These are phyloP conservation scores for Cyamopsis tetragonoloba DNA, from an alignment of 306 rosid genomes.

Conservation along the genomic window DNA sequence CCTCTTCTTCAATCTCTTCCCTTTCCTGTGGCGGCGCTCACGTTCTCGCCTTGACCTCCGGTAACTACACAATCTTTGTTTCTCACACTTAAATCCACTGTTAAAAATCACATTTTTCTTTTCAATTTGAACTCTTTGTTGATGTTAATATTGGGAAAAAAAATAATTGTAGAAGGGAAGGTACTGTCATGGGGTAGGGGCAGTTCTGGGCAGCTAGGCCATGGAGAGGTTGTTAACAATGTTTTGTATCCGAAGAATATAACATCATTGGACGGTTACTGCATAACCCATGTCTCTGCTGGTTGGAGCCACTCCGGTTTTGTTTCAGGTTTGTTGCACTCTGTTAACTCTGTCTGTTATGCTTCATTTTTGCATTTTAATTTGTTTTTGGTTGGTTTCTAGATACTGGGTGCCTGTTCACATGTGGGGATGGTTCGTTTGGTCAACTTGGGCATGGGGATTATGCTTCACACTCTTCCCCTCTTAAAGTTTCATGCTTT, in stretches of 20 bases:
- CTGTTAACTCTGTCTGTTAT: background rate
- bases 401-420: conserved; percentile 64
- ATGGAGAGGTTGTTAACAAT: conserved; percentile 44
- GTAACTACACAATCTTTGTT: conserved; percentile 23
- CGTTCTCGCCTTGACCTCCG: conserved; percentile 63
- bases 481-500: conserved; percentile 59
- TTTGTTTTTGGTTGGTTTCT: conserved; percentile 22
- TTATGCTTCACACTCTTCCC: conserved; percentile 44
- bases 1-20: conserved; percentile 38
- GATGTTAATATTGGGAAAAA: background rate
- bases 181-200: conserved; percentile 93
- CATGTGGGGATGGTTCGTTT: conserved; percentile 88
- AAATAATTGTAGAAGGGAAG: conserved; percentile 52
- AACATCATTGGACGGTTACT: conserved; percentile 39
- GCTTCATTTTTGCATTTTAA: background rate
- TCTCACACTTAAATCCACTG: background rate
- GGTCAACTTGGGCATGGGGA: conserved; percentile 99
- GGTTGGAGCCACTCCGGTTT: conserved; percentile 96
- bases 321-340: conserved; percentile 66
- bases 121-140: background rate
- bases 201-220: conserved; percentile 77
- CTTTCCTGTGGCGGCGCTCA: conserved; percentile 95
- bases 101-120: background rate
- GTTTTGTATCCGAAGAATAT: conserved; percentile 54
- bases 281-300: conserved; percentile 68